Percentiles rank a stretch among this genome's conserved stretches.
These are phyloP conservation scores for Podila epicladia DNA, from an alignment of 192 early-diverging fungal genomes.

Conservation along the genomic window DNA sequence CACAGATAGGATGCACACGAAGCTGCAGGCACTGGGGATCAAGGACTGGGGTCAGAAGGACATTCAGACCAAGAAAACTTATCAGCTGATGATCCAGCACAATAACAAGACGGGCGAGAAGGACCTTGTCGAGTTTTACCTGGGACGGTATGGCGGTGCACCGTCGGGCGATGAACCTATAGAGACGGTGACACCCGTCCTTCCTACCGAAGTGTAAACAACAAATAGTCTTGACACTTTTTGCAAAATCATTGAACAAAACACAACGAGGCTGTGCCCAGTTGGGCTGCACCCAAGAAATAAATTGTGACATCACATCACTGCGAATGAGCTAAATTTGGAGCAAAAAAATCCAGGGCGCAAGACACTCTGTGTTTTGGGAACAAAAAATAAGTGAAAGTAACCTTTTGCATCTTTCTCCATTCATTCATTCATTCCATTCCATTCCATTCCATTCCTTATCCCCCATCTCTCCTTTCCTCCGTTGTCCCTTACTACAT, in stretches of 20 bases:
- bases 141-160: constrained; percentile 51
- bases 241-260: too few relatives aligned
- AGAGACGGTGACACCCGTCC: constrained; percentile 64
- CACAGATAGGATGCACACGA: constrained; percentile 48
- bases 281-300: background rate
- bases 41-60: constrained; percentile 51
- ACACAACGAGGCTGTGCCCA: too few relatives aligned
- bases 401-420: background rate
- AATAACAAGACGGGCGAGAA: constrained; percentile 55
- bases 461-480: background rate
- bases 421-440: background rate
- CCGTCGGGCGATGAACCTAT: constrained; percentile 56
- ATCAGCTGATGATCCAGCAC: constrained; percentile 56
- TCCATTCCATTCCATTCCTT: background rate
- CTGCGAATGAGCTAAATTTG: too few relatives aligned
- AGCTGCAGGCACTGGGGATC: constrained; percentile 32
- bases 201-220: background rate
- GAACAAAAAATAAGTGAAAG: too few relatives aligned
- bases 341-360: too few relatives aligned
- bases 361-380: too few relatives aligned
- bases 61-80: constrained; percentile 54
- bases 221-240: too few relatives aligned
- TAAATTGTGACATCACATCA: too few relatives aligned
- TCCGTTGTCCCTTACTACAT: background rate
- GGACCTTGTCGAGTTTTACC: constrained; percentile 52